A percentile compares a stretch with the other conserved stretches of the same genome.
phyloP scores from a whole-genome alignment of 2,329 filamentous ascomycete genomes.

The Chalaropsis ovoidea region DNA sequence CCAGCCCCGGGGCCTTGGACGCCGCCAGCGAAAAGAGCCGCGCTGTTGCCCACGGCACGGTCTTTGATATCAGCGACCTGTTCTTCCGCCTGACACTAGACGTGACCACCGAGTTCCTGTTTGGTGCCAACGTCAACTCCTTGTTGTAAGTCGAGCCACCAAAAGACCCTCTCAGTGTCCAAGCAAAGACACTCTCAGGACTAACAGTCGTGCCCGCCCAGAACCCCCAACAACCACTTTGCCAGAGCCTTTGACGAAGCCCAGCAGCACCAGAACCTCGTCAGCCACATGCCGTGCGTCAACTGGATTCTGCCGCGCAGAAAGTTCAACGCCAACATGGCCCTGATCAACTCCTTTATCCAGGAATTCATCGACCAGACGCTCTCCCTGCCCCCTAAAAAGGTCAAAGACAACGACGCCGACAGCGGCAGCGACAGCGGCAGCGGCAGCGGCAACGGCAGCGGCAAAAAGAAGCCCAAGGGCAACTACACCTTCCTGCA shows the following conservation, averaged over 20 bases:
- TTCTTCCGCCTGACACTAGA: conserved; percentile 83
- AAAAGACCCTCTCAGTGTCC: neutral
- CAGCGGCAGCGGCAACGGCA: neutral
- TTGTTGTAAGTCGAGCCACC: conserved; percentile 15
- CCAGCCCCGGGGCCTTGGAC: conserved; percentile 55
- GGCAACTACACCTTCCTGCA: conserved; percentile 82
- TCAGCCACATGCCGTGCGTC: conserved; percentile 55
- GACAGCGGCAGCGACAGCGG: neutral
- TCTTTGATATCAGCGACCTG: conserved; percentile 59
- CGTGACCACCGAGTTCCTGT: conserved; percentile 74
- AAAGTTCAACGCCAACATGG: conserved; percentile 53
- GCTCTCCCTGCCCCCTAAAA: conserved; percentile 56
- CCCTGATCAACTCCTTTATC: conserved; percentile 64
- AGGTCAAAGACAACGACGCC: conserved; percentile 33
- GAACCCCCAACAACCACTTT: conserved; percentile 54
- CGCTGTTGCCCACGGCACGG: conserved; percentile 32
- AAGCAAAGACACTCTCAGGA: conserved; percentile 15
- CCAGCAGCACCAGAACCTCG: conserved; percentile 60
- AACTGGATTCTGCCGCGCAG: conserved; percentile 52
- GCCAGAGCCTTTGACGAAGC: conserved; percentile 74
- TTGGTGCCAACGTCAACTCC: conserved; percentile 41
- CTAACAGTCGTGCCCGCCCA: conserved; percentile 27
- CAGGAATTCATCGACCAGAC: conserved; percentile 67
- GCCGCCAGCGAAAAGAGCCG: conserved; percentile 38
- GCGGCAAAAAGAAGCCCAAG: conserved; percentile 29